Conservation (phyloP, 83 land plant species). For the Thuja plicata region DNA sequence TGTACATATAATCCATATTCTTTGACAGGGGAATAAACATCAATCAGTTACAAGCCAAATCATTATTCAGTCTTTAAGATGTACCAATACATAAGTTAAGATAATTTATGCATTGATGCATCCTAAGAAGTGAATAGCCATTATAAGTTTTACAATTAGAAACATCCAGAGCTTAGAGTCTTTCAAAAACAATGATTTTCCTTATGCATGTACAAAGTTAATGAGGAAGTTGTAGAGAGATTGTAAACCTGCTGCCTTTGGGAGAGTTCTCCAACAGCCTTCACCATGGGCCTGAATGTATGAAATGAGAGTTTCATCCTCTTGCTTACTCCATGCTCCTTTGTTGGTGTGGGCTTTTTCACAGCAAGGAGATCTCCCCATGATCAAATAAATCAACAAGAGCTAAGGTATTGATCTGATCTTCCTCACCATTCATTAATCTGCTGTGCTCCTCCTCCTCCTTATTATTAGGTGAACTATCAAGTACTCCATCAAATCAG, state of each 20-base stretch:
- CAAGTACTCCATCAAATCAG: neutral
- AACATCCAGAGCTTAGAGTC: neutral
- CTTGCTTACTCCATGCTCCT: constrained; percentile 19
- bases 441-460: neutral
- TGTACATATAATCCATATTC: no score
- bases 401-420: neutral
- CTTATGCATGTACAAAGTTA: neutral
- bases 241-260: constrained; percentile 16
- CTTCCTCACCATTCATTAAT: neutral
- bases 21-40: no score
- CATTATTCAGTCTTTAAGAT: no score
- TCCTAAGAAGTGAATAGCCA: no score
- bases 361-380: constrained; percentile 17
- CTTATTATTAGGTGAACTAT: neutral
- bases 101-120: no score
- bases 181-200: neutral
- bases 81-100: no score
- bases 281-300: constrained; percentile 18
- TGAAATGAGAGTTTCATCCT: constrained; percentile 15
- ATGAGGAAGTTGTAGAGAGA: neutral
- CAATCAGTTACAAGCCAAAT: no score
- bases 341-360: constrained; percentile 15
- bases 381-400: neutral
- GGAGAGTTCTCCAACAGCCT: constrained; percentile 18
- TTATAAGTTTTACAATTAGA: no score